Percentiles rank a stretch among this genome's conserved stretches.
phyloP scores from a whole-genome alignment of 306 rosid species.

The Myrica gale region DNA sequence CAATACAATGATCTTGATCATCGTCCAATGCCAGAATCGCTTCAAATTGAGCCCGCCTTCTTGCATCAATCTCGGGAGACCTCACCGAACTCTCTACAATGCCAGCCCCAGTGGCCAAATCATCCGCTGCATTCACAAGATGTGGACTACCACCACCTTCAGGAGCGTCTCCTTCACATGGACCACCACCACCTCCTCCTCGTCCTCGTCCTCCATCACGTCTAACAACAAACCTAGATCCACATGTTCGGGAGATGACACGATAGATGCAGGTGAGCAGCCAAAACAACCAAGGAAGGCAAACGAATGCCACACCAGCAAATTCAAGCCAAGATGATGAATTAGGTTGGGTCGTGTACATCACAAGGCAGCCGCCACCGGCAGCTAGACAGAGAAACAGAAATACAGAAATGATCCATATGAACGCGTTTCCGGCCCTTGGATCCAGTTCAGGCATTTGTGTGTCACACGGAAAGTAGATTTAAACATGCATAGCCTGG shows the following conservation, averaged over 20 bases:
- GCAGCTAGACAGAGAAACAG: conserved; percentile 42
- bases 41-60: not conserved
- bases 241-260: conserved; percentile 47
- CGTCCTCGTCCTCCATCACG: not conserved
- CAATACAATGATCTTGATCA: not conserved
- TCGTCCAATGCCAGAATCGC: conserved; percentile 25
- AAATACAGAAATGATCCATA: conserved; percentile 50
- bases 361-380: conserved; percentile 64
- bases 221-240: conserved; percentile 31
- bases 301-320: conserved; percentile 55
- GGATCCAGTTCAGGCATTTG: conserved; percentile 59
- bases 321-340: conserved; percentile 51
- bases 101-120: not conserved
- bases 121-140: not conserved
- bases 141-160: not conserved
- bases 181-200: not conserved
- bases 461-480: conserved; percentile 8
- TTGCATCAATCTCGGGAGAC: not conserved
- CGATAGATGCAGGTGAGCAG: conserved; percentile 59
- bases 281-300: conserved; percentile 92
- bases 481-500: conserved; percentile 22
- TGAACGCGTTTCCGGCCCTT: conserved; percentile 46
- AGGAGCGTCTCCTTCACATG: not conserved
- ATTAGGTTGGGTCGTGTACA: conserved; percentile 53
- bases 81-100: not conserved